phyloP scores from a whole-genome alignment of 164 flowering plant species.

The Echeveria elegans region DNA sequence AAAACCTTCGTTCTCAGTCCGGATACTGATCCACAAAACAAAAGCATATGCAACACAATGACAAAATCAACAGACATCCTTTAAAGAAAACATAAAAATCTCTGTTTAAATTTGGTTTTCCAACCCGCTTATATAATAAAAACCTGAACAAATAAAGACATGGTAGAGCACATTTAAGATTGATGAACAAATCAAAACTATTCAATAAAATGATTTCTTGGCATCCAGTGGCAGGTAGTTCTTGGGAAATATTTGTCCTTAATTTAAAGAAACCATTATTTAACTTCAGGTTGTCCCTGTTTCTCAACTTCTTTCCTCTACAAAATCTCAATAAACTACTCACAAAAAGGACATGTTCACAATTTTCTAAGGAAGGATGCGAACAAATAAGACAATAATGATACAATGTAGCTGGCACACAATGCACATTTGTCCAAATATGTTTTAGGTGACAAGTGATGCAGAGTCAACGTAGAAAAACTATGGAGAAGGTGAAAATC shows the following conservation, averaged over 20 bases:
- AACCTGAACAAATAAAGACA: not conserved
- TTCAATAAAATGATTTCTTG: not conserved
- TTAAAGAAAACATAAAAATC: not conserved
- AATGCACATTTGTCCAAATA: not conserved
- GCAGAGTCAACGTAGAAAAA: too few species aligned
- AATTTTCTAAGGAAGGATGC: not conserved
- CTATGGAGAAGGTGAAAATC: too few species aligned
- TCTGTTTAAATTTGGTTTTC: not conserved
- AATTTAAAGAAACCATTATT: not conserved
- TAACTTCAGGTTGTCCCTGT: not conserved
- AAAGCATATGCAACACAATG: constrained; percentile 8
- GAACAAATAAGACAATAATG: not conserved
- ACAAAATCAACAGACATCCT: constrained; percentile 6
- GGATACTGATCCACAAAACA: constrained; percentile 10
- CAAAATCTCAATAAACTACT: not conserved
- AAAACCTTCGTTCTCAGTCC: constrained; percentile 11
- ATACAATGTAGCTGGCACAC: not conserved
- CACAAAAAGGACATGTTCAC: not conserved
- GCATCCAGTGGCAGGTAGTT: not conserved
- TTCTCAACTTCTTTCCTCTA: not conserved
- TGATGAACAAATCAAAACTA: not conserved
- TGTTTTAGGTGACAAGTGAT: too few species aligned
- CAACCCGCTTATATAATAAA: not conserved
- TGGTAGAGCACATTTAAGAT: not conserved
- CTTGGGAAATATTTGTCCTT: not conserved